phyloP scores from a whole-genome alignment of 441 rosid species.

The Omphalea diandra region DNA sequence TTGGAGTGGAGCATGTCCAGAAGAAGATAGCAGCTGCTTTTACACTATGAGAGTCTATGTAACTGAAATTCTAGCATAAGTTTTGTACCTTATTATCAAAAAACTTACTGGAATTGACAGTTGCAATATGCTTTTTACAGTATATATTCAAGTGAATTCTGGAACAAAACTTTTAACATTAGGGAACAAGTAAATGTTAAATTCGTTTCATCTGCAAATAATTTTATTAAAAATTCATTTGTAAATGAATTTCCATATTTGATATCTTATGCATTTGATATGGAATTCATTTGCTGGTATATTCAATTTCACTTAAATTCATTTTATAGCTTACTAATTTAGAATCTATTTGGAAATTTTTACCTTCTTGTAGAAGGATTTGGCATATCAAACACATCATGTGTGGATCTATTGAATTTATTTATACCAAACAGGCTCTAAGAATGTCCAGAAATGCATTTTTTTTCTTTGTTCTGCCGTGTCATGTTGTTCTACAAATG shows the following conservation, averaged over 20 bases:
- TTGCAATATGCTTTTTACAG: not conserved
- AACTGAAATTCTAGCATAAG: conserved; percentile 7
- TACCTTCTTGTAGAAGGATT: not conserved
- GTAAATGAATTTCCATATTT: not conserved
- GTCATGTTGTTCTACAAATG: not conserved
- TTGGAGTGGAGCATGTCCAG: conserved; percentile 66
- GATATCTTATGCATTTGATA: too few relatives aligned
- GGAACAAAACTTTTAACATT: not conserved
- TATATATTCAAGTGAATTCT: not conserved
- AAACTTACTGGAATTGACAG: not conserved
- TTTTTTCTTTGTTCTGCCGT: not conserved
- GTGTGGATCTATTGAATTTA: too few relatives aligned
- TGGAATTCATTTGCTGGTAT: too few relatives aligned
- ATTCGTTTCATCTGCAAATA: not conserved
- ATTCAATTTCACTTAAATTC: too few relatives aligned
- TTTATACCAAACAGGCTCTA: not conserved
- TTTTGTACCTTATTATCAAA: not conserved
- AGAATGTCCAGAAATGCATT: not conserved
- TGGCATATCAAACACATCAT: too few relatives aligned
- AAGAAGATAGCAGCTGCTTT: conserved; percentile 77
- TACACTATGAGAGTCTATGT: conserved; percentile 33
- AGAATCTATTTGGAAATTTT: not conserved
- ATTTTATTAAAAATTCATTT: too few relatives aligned
- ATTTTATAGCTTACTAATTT: too few relatives aligned
- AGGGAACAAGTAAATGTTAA: not conserved